A percentile compares a stretch with the other conserved stretches of the same genome.
Evolutionary conservation across 2,329 filamentous ascomycete species (phyloP).

Genomic region (Sarocladium strictum): DNA sequence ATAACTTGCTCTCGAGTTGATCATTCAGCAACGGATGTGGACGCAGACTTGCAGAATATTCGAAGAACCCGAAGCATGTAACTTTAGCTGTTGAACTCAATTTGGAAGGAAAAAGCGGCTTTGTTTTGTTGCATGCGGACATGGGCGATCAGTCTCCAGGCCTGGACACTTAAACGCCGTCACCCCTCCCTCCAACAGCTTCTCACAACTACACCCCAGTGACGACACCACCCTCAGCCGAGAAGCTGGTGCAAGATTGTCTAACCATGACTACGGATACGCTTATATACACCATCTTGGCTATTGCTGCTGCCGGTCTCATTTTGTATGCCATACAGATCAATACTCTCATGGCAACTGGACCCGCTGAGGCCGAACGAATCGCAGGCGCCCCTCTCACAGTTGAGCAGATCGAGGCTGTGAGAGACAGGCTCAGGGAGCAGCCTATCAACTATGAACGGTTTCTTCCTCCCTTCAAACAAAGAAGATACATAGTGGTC

Average conservation of each 20-base stretch:
- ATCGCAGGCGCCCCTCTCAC: background rate
- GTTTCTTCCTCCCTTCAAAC: background rate
- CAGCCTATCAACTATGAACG: background rate
- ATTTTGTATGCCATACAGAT: slow-evolving; percentile 9
- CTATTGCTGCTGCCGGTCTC: slow-evolving; percentile 9
- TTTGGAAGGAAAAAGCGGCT: too few relatives aligned
- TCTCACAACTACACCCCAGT: background rate
- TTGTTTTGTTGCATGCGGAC: too few relatives aligned
- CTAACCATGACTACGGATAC: background rate
- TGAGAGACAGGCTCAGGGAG: background rate
- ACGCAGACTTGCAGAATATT: too few relatives aligned
- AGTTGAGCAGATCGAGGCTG: background rate
- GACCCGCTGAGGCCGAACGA: background rate
- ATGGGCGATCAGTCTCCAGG: too few relatives aligned
- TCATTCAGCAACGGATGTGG: too few relatives aligned
- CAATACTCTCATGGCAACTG: background rate
- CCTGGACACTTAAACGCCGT: too few relatives aligned
- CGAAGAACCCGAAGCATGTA: too few relatives aligned
- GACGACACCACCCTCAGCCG: background rate
- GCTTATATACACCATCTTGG: background rate
- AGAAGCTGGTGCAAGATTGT: background rate
- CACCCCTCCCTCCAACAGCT: background rate
- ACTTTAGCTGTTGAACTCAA: too few relatives aligned
- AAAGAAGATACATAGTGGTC: slow-evolving; percentile 8
- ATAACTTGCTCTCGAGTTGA: too few relatives aligned